Conservation (phyloP, 1,284 basidiomycete species). For the Pseudozyma pruni region DNA sequence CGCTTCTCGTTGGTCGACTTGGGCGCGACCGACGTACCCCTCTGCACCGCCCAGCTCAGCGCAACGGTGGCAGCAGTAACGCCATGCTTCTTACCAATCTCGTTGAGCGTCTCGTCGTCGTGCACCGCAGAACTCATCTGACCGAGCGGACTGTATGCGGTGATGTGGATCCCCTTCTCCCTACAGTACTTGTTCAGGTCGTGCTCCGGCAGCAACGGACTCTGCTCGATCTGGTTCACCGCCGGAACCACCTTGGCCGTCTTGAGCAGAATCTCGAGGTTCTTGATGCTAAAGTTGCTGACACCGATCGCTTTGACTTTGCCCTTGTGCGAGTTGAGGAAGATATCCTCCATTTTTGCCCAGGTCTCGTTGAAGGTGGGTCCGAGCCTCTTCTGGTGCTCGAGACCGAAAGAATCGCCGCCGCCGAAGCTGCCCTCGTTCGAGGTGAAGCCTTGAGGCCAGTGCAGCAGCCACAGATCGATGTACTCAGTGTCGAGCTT, state of each 20-base stretch:
- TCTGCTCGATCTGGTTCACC: constrained; percentile 59
- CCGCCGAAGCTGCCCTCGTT: constrained; percentile 7
- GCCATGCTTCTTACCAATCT: constrained; percentile 74
- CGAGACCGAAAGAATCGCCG: constrained; percentile 19
- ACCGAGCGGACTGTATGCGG: constrained; percentile 87
- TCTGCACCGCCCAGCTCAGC: constrained; percentile 80
- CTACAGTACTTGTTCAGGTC: constrained; percentile 77
- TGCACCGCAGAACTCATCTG: constrained; percentile 80
- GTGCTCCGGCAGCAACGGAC: constrained; percentile 70
- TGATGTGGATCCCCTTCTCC: constrained; percentile 77
- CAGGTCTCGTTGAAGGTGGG: constrained; percentile 55
- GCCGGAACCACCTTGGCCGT: constrained; percentile 56
- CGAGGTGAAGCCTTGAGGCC: constrained; percentile 42
- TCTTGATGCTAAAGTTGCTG: constrained; percentile 56
- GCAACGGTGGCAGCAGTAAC: constrained; percentile 74
- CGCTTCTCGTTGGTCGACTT: constrained; percentile 73
- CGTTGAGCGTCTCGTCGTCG: constrained; percentile 75
- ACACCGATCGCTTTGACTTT: constrained; percentile 74
- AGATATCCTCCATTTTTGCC: constrained; percentile 60
- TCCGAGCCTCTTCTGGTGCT: constrained; percentile 36
- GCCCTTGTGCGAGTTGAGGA: constrained; percentile 56
- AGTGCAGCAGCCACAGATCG: constrained; percentile 60
- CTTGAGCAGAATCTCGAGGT: constrained; percentile 47
- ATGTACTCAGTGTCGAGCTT: constrained; percentile 80
- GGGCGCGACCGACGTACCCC: constrained; percentile 51